These are phyloP conservation scores for Debaryomycetaceae sp. DNA, from an alignment of 1,139 yeast species.

Conservation along the genomic window DNA sequence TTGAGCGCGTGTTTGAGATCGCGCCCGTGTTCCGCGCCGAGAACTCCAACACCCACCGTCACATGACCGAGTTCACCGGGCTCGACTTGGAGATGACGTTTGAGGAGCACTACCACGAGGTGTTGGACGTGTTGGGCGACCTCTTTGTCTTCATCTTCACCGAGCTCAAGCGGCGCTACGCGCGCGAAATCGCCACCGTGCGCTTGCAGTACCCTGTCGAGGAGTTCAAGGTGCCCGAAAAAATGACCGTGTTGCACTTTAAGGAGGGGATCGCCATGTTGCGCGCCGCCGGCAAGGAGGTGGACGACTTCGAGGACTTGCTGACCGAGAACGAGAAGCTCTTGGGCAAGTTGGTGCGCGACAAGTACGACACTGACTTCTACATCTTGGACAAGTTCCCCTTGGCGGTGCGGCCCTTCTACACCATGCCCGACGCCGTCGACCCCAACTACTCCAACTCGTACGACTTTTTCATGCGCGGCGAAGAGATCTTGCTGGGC, in stretches of 20 bases:
- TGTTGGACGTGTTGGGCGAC: slow-evolving; percentile 75
- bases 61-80: slow-evolving; percentile 97
- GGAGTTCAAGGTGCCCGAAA: slow-evolving; percentile 88
- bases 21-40: slow-evolving; percentile 99
- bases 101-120: slow-evolving; percentile 97
- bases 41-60: slow-evolving; percentile 98
- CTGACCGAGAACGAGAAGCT: slow-evolving; percentile 92
- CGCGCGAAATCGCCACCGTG: slow-evolving; percentile 80
- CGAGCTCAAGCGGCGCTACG: slow-evolving; percentile 74
- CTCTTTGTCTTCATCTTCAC: slow-evolving; percentile 84
- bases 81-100: slow-evolving; percentile 97
- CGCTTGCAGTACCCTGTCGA: slow-evolving; percentile 97
- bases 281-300: slow-evolving; percentile 76
- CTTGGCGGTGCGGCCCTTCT: slow-evolving; percentile 91
- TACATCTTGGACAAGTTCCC: slow-evolving; percentile 98
- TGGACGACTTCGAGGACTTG: slow-evolving; percentile 84
- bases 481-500: slow-evolving; percentile 97
- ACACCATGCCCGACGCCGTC: slow-evolving; percentile 97
- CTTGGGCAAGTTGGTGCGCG: slow-evolving; percentile 87
- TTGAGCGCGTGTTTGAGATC: slow-evolving; percentile 90
- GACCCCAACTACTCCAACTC: slow-evolving; percentile 91
- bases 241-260: slow-evolving; percentile 87
- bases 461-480: slow-evolving; percentile 98
- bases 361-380: slow-evolving; percentile 94
- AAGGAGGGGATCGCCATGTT: slow-evolving; percentile 87